Percentiles rank a stretch among this genome's conserved stretches.
These are phyloP conservation scores for Poterioochromonas sp. DNA, from an alignment of 352 stramenopile genomes.

Conservation along the genomic window DNA sequence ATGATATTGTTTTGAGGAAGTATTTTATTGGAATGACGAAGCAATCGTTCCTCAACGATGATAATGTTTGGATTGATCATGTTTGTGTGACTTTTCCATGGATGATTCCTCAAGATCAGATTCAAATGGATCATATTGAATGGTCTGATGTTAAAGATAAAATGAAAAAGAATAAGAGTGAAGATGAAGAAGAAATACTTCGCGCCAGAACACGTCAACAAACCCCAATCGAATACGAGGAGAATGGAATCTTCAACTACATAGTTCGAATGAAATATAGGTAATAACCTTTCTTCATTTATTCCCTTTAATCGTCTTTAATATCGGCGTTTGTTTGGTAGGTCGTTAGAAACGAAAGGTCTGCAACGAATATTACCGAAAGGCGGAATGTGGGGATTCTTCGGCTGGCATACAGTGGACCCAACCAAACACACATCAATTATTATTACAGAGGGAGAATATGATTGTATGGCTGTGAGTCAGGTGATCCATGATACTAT, in stretches of 20 bases:
- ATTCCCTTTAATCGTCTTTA: slow-evolving; percentile 44
- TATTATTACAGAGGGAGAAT: slow-evolving; percentile 93
- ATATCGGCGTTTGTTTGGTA: too few species aligned
- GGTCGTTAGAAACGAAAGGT: slow-evolving; percentile 69
- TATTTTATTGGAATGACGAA: slow-evolving; percentile 75
- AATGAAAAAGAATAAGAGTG: slow-evolving; percentile 25
- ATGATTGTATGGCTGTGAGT: slow-evolving; percentile 87
- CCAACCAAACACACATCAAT: slow-evolving; percentile 63
- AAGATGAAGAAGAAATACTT: slow-evolving; percentile 20
- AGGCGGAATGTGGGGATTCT: slow-evolving; percentile 91
- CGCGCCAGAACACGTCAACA: slow-evolving; percentile 37
- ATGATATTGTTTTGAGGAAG: slow-evolving; percentile 62
- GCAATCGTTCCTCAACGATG: slow-evolving; percentile 64
- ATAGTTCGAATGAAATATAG: slow-evolving; percentile 25
- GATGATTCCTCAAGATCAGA: slow-evolving; percentile 73
- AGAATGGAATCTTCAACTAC: slow-evolving; percentile 26
- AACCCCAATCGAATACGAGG: too few species aligned
- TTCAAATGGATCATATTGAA: slow-evolving; percentile 52
- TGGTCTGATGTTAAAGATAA: slow-evolving; percentile 11
- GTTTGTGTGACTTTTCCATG: slow-evolving; percentile 88
- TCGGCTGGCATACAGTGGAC: slow-evolving; percentile 95
- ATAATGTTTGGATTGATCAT: slow-evolving; percentile 49
- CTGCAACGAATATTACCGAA: slow-evolving; percentile 72
- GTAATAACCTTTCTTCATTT: neutral
- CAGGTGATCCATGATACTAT: slow-evolving; percentile 64